Percentiles rank a stretch among this genome's conserved stretches.
Conservation (phyloP, 192 early-diverging fungal species). For the Rhizophagus prolifer region DNA sequence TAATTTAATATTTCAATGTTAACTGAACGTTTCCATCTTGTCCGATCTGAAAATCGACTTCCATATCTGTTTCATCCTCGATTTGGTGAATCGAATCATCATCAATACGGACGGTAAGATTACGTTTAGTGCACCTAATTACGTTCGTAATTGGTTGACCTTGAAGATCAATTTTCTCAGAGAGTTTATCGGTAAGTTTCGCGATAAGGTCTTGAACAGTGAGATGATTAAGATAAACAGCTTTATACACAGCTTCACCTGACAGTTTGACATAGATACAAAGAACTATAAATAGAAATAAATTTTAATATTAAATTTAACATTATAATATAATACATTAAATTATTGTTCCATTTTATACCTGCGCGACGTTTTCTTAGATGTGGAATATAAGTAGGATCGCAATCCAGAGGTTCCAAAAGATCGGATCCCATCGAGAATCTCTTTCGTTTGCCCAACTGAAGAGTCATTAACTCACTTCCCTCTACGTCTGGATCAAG, state of each 20-base stretch:
- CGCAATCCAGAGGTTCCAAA: conserved; percentile 51
- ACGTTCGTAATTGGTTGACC: conserved; percentile 39
- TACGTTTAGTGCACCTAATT: conserved; percentile 51
- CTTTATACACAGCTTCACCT: conserved; percentile 56
- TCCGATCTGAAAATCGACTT: conserved; percentile 46
- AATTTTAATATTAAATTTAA: too few species aligned
- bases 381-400: conserved; percentile 64
- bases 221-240: conserved; percentile 63
- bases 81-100: conserved; percentile 61
- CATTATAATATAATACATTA: neutral
- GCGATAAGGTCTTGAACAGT: conserved; percentile 50
- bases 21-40: conserved; percentile 46
- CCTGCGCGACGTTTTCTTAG: conserved; percentile 38
- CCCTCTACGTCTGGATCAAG: conserved; percentile 30
- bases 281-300: conserved; percentile 38
- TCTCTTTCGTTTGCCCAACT: conserved; percentile 41
- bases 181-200: conserved; percentile 52
- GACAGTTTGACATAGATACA: conserved; percentile 58
- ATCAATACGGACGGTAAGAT: conserved; percentile 54
- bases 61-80: conserved; percentile 65
- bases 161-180: conserved; percentile 50
- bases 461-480: conserved; percentile 30
- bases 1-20: conserved; percentile 44
- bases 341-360: conserved; percentile 15
- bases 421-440: conserved; percentile 39